A percentile compares a stretch with the other conserved stretches of the same genome.
These are phyloP conservation scores for Elsinoe arachidis DNA, from an alignment of 2,329 filamentous ascomycete species.

Conservation along the genomic window DNA sequence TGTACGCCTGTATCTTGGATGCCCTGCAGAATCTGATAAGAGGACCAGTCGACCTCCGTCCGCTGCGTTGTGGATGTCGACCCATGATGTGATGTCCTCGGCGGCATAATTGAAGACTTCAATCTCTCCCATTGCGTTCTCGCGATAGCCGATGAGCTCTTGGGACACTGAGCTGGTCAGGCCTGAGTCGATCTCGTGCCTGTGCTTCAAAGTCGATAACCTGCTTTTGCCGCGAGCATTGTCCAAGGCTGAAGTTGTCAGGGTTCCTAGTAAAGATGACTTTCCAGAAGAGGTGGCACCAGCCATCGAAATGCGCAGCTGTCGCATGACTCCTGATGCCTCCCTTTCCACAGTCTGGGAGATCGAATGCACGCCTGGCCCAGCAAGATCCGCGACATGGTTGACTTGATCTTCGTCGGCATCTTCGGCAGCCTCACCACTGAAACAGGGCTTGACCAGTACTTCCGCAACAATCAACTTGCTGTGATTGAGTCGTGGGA, in stretches of 20 bases:
- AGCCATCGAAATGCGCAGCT: constrained; percentile 77
- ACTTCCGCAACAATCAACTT: constrained; percentile 85
- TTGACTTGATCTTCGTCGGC: not conserved
- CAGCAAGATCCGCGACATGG: not conserved
- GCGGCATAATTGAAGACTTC: constrained; percentile 74
- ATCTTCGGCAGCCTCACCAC: constrained; percentile 11
- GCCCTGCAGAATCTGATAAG: constrained; percentile 84
- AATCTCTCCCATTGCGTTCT: constrained; percentile 22
- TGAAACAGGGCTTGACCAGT: constrained; percentile 62
- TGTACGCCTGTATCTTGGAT: constrained; percentile 80
- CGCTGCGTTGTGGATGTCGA: constrained; percentile 78
- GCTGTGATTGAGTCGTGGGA: constrained; percentile 25
- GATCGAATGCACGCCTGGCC: constrained; percentile 9
- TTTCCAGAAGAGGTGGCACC: constrained; percentile 89
- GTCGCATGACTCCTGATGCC: constrained; percentile 44
- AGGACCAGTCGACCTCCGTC: constrained; percentile 71
- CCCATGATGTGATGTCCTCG: constrained; percentile 83
- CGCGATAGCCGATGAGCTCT: constrained; percentile 75
- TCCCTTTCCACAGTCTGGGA: constrained; percentile 3
- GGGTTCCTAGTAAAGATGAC: constrained; percentile 77
- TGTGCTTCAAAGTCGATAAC: constrained; percentile 79
- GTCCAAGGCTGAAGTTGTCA: constrained; percentile 80
- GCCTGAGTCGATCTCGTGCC: constrained; percentile 85
- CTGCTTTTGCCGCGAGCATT: constrained; percentile 88
- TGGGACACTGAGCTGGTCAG: constrained; percentile 92